Percentiles rank a stretch among this genome's conserved stretches.
These are phyloP conservation scores for Saccharomycopsis sp. DNA, from an alignment of 805 yeast species.

Conservation along the genomic window DNA sequence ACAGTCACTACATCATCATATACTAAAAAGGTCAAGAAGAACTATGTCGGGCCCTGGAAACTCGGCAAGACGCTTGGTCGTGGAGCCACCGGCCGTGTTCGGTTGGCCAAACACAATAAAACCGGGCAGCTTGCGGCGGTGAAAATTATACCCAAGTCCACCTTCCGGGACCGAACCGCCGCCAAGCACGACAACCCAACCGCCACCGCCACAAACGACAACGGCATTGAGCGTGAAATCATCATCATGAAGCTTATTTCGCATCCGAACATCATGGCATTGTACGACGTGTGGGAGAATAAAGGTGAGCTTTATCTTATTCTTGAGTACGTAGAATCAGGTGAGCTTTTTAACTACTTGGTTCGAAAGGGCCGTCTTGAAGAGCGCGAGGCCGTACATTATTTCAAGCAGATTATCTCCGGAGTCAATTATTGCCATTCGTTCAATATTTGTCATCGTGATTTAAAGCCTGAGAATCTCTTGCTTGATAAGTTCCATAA, in stretches of 20 bases:
- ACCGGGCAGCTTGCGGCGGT: conserved; percentile 93
- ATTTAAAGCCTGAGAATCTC: conserved; percentile 76
- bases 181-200: conserved; percentile 26
- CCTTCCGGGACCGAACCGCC: conserved; percentile 33
- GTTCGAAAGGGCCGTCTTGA: conserved; percentile 84
- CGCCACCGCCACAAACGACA: conserved; percentile 40
- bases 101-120: conserved; percentile 79
- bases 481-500: conserved; percentile 75
- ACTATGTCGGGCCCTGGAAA: conserved; percentile 85
- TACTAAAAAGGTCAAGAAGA: conserved; percentile 20
- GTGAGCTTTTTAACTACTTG: conserved; percentile 88
- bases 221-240: conserved; percentile 82
- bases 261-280: conserved; percentile 71
- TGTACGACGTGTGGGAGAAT: conserved; percentile 85
- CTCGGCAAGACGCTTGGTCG: conserved; percentile 90
- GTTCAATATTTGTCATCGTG: conserved; percentile 83
- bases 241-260: conserved; percentile 77
- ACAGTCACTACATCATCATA: conserved; percentile 19
- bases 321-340: conserved; percentile 94
- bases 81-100: conserved; percentile 94
- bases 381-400: conserved; percentile 83
- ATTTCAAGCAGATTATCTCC: conserved; percentile 78
- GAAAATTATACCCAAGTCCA: conserved; percentile 86
- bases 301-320: conserved; percentile 78
- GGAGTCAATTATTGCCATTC: conserved; percentile 84